These are phyloP conservation scores for Monosporascus sp. DNA, from an alignment of 2,329 filamentous ascomycete genomes.

Conservation along the genomic window DNA sequence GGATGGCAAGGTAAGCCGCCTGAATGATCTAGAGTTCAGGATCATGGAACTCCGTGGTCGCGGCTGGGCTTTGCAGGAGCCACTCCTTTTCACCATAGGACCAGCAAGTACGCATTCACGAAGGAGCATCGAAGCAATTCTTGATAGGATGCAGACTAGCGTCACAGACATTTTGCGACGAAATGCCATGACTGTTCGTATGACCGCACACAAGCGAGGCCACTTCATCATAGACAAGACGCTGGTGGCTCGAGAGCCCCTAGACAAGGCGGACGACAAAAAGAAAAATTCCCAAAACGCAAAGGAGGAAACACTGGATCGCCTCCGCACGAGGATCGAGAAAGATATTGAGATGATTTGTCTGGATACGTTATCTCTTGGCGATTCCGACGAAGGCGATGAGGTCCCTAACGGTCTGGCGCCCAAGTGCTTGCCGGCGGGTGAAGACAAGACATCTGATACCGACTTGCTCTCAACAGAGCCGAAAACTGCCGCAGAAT, in stretches of 20 bases:
- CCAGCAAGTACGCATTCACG: constrained; percentile 37
- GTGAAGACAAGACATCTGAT: background rate
- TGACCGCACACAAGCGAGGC: constrained; percentile 47
- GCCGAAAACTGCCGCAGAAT: background rate
- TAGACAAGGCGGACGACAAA: constrained; percentile 25
- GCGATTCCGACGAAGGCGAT: constrained; percentile 26
- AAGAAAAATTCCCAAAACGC: constrained; percentile 29
- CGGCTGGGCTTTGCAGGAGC: constrained; percentile 42
- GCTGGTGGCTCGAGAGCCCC: constrained; percentile 33
- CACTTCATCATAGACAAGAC: constrained; percentile 48
- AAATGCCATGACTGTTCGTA: constrained; percentile 40
- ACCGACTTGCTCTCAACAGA: background rate
- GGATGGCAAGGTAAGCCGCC: constrained; percentile 34
- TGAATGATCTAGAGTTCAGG: constrained; percentile 45
- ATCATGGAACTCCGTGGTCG: constrained; percentile 41
- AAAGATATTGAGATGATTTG: constrained; percentile 44
- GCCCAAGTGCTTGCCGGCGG: background rate
- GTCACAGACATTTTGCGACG: constrained; percentile 43
- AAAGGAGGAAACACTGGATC: constrained; percentile 34
- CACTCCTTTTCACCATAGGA: constrained; percentile 39
- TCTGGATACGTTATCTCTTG: constrained; percentile 45
- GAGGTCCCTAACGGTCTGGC: background rate
- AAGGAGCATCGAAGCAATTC: constrained; percentile 40
- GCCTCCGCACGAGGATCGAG: constrained; percentile 40
- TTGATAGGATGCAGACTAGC: constrained; percentile 47